Conservation (phyloP, 805 yeast species). For the Debaryomyces maramus region DNA sequence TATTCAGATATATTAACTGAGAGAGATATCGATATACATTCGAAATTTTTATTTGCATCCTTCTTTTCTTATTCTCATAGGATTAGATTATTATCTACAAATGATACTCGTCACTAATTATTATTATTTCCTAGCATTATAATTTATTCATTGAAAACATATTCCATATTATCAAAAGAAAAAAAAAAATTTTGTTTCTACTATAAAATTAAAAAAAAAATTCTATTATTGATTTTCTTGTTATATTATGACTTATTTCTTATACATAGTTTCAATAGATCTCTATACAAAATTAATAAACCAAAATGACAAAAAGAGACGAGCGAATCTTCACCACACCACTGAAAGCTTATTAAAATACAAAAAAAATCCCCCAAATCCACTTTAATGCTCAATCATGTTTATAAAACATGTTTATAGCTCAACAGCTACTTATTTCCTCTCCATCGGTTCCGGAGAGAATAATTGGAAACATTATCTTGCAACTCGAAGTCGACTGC, state of each 20-base stretch:
- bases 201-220: slow-evolving; percentile 2
- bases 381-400: too few species aligned
- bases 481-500: too few species aligned
- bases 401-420: too few species aligned
- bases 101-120: not conserved
- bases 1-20: not conserved
- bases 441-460: too few species aligned
- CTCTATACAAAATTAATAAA: slow-evolving; percentile 2
- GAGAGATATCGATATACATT: slow-evolving; percentile 1
- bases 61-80: slow-evolving; percentile 1
- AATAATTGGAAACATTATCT: too few species aligned
- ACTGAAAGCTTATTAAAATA: not conserved
- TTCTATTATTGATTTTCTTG: slow-evolving; percentile 3
- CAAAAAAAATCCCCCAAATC: not conserved
- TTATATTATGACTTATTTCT: slow-evolving; percentile 5
- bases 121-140: slow-evolving; percentile 1
- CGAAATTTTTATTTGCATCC: slow-evolving; percentile 1
- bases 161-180: not conserved
- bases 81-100: slow-evolving; percentile 1
- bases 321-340: too few species aligned
- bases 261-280: slow-evolving; percentile 3
- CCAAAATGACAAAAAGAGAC: slow-evolving; percentile 3
- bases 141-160: slow-evolving; percentile 1
- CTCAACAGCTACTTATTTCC: too few species aligned
- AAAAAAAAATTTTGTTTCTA: not conserved